A percentile compares a stretch with the other conserved stretches of the same genome.
Evolutionary conservation across 805 yeast species (phyloP).

Genomic region (Hanseniaspora meyeri): DNA sequence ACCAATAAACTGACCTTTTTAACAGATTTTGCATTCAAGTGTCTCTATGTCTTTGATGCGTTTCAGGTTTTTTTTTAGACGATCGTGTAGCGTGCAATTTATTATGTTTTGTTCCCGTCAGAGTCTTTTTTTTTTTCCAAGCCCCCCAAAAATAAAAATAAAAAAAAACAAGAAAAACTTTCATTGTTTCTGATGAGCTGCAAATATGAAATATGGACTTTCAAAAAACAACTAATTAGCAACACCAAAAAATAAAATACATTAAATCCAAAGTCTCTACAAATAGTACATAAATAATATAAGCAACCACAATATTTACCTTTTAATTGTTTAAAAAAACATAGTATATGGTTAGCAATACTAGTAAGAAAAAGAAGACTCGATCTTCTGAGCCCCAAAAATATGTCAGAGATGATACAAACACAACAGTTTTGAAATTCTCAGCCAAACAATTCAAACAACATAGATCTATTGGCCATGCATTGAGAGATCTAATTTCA

Average conservation of each 20-base stretch:
- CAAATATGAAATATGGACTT: no score
- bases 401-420: neutral
- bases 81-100: neutral
- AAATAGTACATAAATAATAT: no score
- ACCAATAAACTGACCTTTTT: neutral
- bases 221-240: neutral
- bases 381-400: neutral
- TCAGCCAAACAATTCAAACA: constrained; percentile 16
- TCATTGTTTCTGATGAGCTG: no score
- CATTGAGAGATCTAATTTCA: constrained; percentile 30
- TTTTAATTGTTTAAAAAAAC: neutral
- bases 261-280: no score
- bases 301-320: no score
- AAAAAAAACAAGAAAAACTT: no score
- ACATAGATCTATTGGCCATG: constrained; percentile 31
- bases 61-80: no score
- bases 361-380: neutral
- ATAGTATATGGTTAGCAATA: neutral
- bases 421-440: constrained; percentile 18
- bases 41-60: no score
- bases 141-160: no score
- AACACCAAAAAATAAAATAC: neutral
- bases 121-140: no score
- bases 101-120: no score
- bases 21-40: no score